These are phyloP conservation scores for Leccinum brunneo-olivaceum DNA, from an alignment of 1,284 basidiomycete genomes.

Conservation along the genomic window DNA sequence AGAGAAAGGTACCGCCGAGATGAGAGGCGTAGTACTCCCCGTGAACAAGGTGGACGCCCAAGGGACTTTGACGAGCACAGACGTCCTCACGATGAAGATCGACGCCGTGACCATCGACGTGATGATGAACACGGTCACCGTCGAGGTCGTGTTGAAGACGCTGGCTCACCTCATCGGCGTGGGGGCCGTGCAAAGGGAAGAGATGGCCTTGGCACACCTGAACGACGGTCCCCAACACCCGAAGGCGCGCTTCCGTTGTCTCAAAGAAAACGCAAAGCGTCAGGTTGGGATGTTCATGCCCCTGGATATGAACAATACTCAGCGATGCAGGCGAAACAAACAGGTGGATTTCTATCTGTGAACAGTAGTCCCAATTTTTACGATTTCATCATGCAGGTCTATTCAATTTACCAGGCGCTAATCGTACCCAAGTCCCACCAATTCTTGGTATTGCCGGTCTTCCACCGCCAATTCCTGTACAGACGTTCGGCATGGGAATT, in stretches of 20 bases:
- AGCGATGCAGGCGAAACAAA: conserved; percentile 94
- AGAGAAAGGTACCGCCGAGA: conserved; percentile 37
- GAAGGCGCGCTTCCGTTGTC: conserved; percentile 78
- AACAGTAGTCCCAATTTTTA: not conserved
- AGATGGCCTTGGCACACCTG: conserved; percentile 59
- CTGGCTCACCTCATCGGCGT: conserved; percentile 32
- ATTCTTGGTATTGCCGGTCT: conserved; percentile 74
- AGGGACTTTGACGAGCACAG: conserved; percentile 40
- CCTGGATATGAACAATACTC: conserved; percentile 93
- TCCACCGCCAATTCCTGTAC: conserved; percentile 76
- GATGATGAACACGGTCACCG: conserved; percentile 39
- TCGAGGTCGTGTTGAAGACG: conserved; percentile 34
- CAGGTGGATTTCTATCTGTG: conserved; percentile 48
- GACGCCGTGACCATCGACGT: conserved; percentile 41
- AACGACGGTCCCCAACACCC: conserved; percentile 86
- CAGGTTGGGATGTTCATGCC: conserved; percentile 94
- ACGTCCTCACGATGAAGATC: conserved; percentile 39
- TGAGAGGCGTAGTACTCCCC: conserved; percentile 33
- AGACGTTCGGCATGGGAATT: conserved; percentile 77
- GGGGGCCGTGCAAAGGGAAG: conserved; percentile 37
- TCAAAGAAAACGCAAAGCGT: conserved; percentile 80
- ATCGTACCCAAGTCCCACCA: conserved; percentile 78
- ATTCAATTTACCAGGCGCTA: conserved; percentile 89
- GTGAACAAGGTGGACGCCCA: conserved; percentile 34
- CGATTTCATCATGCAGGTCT: conserved; percentile 46